Percentiles rank a stretch among this genome's conserved stretches.
Evolutionary conservation across 768 basidiomycete genomes (phyloP).

Genomic region (Hortiboletus campestris): DNA sequence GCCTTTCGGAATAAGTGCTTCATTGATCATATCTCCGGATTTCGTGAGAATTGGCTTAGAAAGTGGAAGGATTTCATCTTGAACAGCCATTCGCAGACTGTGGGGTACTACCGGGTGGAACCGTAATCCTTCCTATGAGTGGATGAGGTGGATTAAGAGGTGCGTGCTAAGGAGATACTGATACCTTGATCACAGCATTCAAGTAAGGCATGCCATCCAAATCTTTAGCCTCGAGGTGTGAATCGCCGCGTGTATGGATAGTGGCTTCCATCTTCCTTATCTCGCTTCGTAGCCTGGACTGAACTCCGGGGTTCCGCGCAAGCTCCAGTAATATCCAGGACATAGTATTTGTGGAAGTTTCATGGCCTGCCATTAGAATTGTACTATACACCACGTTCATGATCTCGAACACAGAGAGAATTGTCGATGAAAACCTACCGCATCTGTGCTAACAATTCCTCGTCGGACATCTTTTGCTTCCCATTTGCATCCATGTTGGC

Average conservation of each 20-base stretch:
- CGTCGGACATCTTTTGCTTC: conserved; percentile 14
- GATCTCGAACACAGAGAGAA: not conserved
- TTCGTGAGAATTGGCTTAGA: conserved; percentile 47
- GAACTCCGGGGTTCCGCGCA: conserved; percentile 52
- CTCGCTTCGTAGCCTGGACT: conserved; percentile 51
- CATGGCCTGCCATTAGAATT: conserved; percentile 49
- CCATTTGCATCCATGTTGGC: conserved; percentile 24
- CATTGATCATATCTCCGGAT: conserved; percentile 41
- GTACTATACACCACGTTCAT: conserved; percentile 31
- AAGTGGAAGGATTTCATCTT: conserved; percentile 60
- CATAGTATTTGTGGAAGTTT: conserved; percentile 55
- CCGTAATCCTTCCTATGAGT: conserved; percentile 42
- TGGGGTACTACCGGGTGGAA: conserved; percentile 47
- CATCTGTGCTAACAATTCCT: conserved; percentile 15
- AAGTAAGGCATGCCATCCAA: conserved; percentile 50
- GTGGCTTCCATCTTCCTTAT: conserved; percentile 4
- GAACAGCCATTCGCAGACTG: conserved; percentile 45
- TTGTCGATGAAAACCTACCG: conserved; percentile 2
- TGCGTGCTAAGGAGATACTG: not conserved
- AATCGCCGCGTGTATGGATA: not conserved
- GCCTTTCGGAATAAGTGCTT: conserved; percentile 50
- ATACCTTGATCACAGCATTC: conserved; percentile 35
- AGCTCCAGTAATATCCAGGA: conserved; percentile 64
- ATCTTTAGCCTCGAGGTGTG: conserved; percentile 30
- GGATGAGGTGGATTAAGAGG: conserved; percentile 6